Evolutionary conservation across 495 filamentous ascomycete genomes (phyloP).

Genomic region (Pseudomonodictys pantanalensis): DNA sequence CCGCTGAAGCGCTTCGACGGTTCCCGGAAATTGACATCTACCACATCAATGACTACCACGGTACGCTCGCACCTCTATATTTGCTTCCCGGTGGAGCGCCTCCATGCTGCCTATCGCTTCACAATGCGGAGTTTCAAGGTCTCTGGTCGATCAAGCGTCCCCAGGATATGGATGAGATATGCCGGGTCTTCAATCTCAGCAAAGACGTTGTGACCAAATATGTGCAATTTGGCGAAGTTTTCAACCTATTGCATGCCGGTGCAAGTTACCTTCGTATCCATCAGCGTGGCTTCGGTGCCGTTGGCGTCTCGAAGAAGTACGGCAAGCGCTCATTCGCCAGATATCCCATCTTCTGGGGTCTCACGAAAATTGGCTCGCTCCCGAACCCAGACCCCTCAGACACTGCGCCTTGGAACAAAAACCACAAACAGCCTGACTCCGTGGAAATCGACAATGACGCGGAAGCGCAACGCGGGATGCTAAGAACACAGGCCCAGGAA

Average conservation of each 20-base stretch:
- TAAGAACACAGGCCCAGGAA: conserved; percentile 69
- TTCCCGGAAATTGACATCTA: conserved; percentile 66
- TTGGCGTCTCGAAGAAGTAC: conserved; percentile 73
- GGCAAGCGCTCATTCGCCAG: conserved; percentile 71
- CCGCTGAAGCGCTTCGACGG: conserved; percentile 58
- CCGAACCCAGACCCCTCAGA: conserved; percentile 77
- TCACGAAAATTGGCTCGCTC: conserved; percentile 66
- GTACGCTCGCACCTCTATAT: conserved; percentile 68
- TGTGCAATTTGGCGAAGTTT: conserved; percentile 67
- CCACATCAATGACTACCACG: conserved; percentile 81
- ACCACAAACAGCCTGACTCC: conserved; percentile 47
- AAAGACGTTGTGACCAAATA: conserved; percentile 53
- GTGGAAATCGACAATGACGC: conserved; percentile 56
- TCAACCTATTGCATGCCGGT: conserved; percentile 70
- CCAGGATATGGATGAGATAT: conserved; percentile 65
- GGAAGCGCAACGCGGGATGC: conserved; percentile 55
- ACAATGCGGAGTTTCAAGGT: conserved; percentile 73
- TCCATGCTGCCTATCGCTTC: conserved; percentile 58
- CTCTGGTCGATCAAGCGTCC: conserved; percentile 71
- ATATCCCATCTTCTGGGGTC: conserved; percentile 76
- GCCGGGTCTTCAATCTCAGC: conserved; percentile 64
- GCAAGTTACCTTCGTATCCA: conserved; percentile 72
- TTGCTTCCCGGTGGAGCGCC: conserved; percentile 60
- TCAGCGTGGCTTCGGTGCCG: conserved; percentile 72
- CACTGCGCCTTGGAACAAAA: conserved; percentile 63